phyloP scores from a whole-genome alignment of 345 rosid genomes.

The Syzygium grande region DNA sequence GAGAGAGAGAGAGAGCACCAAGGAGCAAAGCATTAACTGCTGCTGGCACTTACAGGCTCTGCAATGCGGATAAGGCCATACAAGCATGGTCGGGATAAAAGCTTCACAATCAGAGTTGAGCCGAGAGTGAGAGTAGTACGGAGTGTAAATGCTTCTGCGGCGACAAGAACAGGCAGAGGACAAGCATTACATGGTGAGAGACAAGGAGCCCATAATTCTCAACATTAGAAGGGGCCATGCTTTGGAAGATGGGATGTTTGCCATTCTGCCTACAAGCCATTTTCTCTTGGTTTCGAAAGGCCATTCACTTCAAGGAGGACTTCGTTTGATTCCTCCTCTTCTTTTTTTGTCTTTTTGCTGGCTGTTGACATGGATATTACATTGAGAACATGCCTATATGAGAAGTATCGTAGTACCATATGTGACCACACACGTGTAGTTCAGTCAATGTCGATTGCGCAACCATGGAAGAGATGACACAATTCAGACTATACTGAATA shows the following conservation, averaged over 20 bases:
- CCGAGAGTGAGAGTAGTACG: not conserved
- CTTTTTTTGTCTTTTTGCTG: not conserved
- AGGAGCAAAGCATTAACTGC: not conserved
- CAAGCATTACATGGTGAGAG: not conserved
- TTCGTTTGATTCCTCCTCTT: not conserved
- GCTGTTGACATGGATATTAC: not conserved
- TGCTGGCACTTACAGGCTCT: not conserved
- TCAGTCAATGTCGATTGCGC: not conserved
- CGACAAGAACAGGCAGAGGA: not conserved
- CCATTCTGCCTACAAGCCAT: slow-evolving; percentile 18
- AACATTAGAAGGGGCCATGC: slow-evolving; percentile 12
- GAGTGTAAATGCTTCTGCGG: not conserved
- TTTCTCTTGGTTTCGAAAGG: not conserved
- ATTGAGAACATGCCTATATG: not conserved
- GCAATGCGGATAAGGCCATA: not conserved
- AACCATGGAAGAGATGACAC: not conserved
- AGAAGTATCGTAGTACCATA: not conserved
- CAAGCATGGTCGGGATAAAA: not conserved
- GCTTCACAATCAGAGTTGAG: not conserved
- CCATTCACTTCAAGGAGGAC: not conserved
- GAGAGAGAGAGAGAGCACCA: not conserved
- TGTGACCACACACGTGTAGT: not conserved
- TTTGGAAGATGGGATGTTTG: slow-evolving; percentile 28
- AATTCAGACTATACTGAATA: not conserved
- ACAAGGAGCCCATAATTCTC: slow-evolving; percentile 5